Conservation (phyloP, 108 stramenopile species). For the Nitzschia inconspicua region DNA sequence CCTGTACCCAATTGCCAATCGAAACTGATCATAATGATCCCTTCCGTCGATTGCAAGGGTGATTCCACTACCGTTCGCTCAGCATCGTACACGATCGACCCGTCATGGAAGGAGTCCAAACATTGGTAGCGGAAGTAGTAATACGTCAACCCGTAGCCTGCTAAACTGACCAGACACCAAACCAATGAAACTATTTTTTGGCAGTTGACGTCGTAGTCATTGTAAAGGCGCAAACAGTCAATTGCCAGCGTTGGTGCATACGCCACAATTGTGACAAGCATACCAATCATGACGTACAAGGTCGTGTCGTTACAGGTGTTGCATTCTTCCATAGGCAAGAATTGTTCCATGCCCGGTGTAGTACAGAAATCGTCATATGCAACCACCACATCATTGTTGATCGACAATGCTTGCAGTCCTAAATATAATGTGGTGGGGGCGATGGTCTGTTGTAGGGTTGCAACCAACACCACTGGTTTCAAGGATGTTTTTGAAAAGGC, state of each 20-base stretch:
- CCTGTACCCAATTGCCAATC: constrained; percentile 18
- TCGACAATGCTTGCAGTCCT: constrained; percentile 1
- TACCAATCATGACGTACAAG: not conserved
- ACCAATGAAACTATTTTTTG: not conserved
- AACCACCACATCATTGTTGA: not conserved
- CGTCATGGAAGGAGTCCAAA: too few species aligned
- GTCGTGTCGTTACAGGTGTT: not conserved
- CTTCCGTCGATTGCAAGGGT: not conserved
- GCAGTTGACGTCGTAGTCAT: not conserved
- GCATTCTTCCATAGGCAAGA: not conserved
- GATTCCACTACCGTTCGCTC: too few species aligned
- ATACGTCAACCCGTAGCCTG: too few species aligned
- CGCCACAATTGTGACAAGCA: not conserved
- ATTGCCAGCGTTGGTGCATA: not conserved
- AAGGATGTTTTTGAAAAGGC: not conserved
- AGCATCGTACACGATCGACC: too few species aligned
- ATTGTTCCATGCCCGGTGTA: constrained; percentile 4
- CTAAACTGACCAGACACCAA: not conserved
- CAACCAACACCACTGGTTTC: not conserved
- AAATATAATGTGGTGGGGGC: not conserved
- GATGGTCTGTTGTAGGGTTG: too few species aligned
- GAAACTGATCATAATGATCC: not conserved
- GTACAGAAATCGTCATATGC: not conserved
- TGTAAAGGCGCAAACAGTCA: not conserved
- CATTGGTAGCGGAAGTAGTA: too few species aligned